phyloP scores from a whole-genome alignment of 306 rosid species.

The Pyrus pyrifolia region DNA sequence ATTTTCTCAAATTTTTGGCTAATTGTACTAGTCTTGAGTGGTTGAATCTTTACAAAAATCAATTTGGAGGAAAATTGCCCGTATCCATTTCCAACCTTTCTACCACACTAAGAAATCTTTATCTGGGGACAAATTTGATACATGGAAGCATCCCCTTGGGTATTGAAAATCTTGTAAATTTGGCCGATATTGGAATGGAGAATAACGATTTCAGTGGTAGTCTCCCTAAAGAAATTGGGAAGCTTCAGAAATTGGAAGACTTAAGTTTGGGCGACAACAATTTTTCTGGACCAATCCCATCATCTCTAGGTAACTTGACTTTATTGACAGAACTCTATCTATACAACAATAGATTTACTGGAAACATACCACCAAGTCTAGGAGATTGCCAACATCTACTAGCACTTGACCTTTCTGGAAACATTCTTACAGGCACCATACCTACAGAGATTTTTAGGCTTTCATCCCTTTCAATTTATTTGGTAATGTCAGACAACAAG shows the following conservation, averaged over 20 bases:
- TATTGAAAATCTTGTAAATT: not conserved
- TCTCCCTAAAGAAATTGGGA: not conserved
- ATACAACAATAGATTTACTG: fast-evolving
- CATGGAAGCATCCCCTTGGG: not conserved
- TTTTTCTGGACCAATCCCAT: not conserved
- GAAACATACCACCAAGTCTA: too few relatives aligned
- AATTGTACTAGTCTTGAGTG: not conserved
- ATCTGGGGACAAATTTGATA: fast-evolving
- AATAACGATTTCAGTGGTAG: not conserved
- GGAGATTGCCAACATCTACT: fast-evolving
- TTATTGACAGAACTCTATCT: too few relatives aligned
- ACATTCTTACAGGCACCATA: not conserved
- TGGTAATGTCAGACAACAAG: fast-evolving
- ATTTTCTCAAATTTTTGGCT: not conserved
- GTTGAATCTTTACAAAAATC: fast-evolving
- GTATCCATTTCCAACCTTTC: too few relatives aligned
- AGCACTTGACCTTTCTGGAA: fast-evolving
- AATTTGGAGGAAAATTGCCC: not conserved
- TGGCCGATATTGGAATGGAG: not conserved
- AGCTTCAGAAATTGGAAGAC: not conserved
- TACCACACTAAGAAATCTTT: too few relatives aligned
- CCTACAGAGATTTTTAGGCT: not conserved
- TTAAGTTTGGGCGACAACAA: fast-evolving
- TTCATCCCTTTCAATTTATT: not conserved
- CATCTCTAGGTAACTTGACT: not conserved